Conservation (phyloP, 1,139 yeast genomes). For the Scheffersomyces segobiensis region DNA sequence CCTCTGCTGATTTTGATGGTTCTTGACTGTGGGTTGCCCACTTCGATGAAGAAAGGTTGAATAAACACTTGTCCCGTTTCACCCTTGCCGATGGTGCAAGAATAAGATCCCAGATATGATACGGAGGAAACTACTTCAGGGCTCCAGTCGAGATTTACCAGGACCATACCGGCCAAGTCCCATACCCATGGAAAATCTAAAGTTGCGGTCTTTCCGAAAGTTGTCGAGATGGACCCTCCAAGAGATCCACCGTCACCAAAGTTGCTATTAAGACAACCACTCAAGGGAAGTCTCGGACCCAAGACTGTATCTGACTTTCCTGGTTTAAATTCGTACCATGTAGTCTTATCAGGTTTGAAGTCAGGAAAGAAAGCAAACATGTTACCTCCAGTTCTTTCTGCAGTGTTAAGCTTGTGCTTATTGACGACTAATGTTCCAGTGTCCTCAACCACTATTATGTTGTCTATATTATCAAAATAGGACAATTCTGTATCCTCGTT, state of each 20-base stretch:
- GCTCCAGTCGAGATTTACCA: constrained; percentile 4
- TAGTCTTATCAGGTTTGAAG: constrained; percentile 6
- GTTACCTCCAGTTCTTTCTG: constrained; percentile 14
- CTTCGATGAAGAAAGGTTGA: constrained; percentile 15
- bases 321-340: constrained; percentile 16
- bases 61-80: constrained; percentile 21
- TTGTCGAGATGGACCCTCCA: constrained; percentile 13
- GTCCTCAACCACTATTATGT: constrained; percentile 13
- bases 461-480: constrained; percentile 10
- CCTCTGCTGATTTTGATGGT: constrained; percentile 6
- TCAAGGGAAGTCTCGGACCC: constrained; percentile 15
- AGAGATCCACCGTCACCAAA: constrained; percentile 24
- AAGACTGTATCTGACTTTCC: constrained; percentile 3
- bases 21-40: constrained; percentile 13
- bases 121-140: constrained; percentile 7
- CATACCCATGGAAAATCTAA: constrained; percentile 16
- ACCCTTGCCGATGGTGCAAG: constrained; percentile 19
- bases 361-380: constrained; percentile 5
- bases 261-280: constrained; percentile 19
- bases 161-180: not conserved
- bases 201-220: constrained; percentile 14
- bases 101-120: constrained; percentile 14
- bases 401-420: constrained; percentile 17
- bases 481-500: constrained; percentile 1
- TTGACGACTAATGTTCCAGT: constrained; percentile 16